phyloP scores from a whole-genome alignment of 306 rosid genomes.

The Abrus pulchellus region DNA sequence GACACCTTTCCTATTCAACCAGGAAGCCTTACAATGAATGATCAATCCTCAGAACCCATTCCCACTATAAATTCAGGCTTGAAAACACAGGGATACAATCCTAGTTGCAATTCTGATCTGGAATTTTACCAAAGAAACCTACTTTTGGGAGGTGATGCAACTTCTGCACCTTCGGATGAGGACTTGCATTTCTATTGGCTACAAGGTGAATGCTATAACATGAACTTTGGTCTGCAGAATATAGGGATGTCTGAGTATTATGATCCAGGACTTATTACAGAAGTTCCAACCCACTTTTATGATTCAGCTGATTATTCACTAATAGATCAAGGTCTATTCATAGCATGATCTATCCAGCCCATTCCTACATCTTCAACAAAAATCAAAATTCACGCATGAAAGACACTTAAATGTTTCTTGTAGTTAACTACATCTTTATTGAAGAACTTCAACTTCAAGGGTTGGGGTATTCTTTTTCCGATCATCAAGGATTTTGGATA shows the following conservation, averaged over 20 bases:
- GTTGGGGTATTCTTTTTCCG: slow-evolving; percentile 66
- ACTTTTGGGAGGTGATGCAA: slow-evolving; percentile 59
- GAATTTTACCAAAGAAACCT: slow-evolving; percentile 63
- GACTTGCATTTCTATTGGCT: slow-evolving; percentile 66
- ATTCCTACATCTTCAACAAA: slow-evolving; percentile 47
- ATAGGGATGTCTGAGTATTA: slow-evolving; percentile 63
- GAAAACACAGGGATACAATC: slow-evolving; percentile 64
- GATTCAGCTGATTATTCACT: slow-evolving; percentile 75
- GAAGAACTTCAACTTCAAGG: slow-evolving; percentile 50
- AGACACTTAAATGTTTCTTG: slow-evolving; percentile 52
- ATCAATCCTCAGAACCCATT: slow-evolving; percentile 59
- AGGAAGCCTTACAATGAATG: slow-evolving; percentile 54
- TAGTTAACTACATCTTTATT: slow-evolving; percentile 47
- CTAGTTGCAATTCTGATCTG: slow-evolving; percentile 60
- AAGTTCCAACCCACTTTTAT: slow-evolving; percentile 64
- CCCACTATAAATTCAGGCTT: slow-evolving; percentile 55
- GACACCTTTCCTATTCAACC: slow-evolving; percentile 65
- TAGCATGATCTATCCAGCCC: slow-evolving; percentile 59
- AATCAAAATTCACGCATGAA: slow-evolving; percentile 42
- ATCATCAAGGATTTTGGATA: slow-evolving; percentile 63
- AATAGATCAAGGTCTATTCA: slow-evolving; percentile 81
- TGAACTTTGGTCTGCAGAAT: slow-evolving; percentile 64
- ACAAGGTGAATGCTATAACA: slow-evolving; percentile 62
- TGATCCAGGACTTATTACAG: slow-evolving; percentile 68
- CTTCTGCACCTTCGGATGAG: slow-evolving; percentile 64